Evolutionary conservation across 495 filamentous ascomycete genomes (phyloP), one percentile per base, ranked within the genome.

Genomic region (Neurospora sp.): DNA sequence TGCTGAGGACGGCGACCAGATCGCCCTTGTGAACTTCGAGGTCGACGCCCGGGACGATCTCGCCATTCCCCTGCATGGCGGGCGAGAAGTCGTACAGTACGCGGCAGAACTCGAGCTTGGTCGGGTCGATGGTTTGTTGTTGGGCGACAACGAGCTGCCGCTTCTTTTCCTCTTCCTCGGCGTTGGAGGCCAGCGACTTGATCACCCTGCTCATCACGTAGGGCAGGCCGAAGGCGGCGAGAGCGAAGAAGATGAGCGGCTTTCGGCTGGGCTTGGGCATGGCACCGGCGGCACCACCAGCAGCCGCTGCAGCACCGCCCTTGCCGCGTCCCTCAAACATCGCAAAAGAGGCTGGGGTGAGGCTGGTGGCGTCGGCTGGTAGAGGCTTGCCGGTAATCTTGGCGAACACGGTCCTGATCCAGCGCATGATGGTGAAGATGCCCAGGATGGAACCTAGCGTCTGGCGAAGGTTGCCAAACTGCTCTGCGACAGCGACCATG

Each of bases 401-500:
- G 22, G 95, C 94, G 74, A 98, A 86, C 40, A 96, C 84, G 3
- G 94, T 97, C 69, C 92, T 91, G 74, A 96, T 87, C 94, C 94
- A 99, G 72, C 96, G 91, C 83, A 98, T 90, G 53, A 99, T 77
- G 12, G 96, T 97, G 84, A 97, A 98, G 75, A 99, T 97, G 6
- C 96, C 96, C 41, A 98, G 84, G 31, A 97, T 90, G 22, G 94
- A 97, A 74, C 96, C 96, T 27, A 99, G 88, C n/a, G 96, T 97
- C 78, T 94, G 93, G 73, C 93, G 90, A 69, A 99, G 87, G 75
- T 92, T 97, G 65, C 93, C 90, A 74, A 99, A 95, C 81, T 99
- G 96, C 79, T 99, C 96, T 70, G 96, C 96, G 22, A 99, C 96
- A 44, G 94, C 93, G 22, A 99, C 91, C 95, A 99, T 98, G 40